These are phyloP conservation scores for Scutellaria barbata DNA, from an alignment of 257 asterid species.

Conservation along the genomic window DNA sequence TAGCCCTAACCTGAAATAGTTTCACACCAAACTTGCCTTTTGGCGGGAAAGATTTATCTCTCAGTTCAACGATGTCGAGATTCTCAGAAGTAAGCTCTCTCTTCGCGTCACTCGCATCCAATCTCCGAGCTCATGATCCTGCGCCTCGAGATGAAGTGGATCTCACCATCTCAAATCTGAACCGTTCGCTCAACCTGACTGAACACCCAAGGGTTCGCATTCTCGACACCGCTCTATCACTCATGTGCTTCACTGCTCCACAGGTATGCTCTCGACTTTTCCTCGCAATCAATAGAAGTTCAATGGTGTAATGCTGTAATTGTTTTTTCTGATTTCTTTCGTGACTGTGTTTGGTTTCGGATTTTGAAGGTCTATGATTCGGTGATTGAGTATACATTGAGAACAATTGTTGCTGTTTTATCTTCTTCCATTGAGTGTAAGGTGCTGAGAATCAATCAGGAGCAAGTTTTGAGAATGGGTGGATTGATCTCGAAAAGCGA, in stretches of 20 bases:
- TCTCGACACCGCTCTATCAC: conserved; percentile 75
- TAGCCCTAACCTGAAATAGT: background rate
- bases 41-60: conserved; percentile 35
- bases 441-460: conserved; percentile 41
- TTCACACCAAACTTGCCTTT: background rate
- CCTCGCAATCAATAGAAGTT: background rate
- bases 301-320: background rate
- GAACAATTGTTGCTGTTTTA: conserved; percentile 58
- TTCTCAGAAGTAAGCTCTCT: conserved; percentile 54
- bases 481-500: conserved; percentile 54
- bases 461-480: conserved; percentile 56
- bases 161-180: conserved; percentile 53
- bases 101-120: conserved; percentile 61
- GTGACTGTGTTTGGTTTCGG: conserved; percentile 11
- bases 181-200: conserved; percentile 63
- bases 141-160: conserved; percentile 39
- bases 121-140: conserved; percentile 46
- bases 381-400: conserved; percentile 52
- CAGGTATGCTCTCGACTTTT: conserved; percentile 48
- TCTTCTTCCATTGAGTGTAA: conserved; percentile 62
- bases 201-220: conserved; percentile 52
- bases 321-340: conserved; percentile 4
- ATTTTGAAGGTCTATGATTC: conserved; percentile 61
- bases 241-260: conserved; percentile 74
- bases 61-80: conserved; percentile 47